Base-by-base conservation (phyloP, 1,284 basidiomycete species). In the Cutaneotrichosporon cutaneum region DNA sequence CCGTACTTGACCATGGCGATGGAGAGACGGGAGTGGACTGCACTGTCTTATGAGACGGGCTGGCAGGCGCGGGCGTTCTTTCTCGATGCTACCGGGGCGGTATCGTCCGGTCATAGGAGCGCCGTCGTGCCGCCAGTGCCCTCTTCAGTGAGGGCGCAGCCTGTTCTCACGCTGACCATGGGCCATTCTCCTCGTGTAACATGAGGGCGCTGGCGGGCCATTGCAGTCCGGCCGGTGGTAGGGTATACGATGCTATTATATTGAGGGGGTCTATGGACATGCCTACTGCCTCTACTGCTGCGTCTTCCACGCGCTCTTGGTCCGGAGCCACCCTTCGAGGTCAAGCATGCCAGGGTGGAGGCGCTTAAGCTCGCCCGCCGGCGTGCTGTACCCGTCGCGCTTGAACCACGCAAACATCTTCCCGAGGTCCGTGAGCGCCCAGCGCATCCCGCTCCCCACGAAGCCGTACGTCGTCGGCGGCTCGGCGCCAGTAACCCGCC, bases 401-500 rank as follows among this genome's bases (percentile, higher is more conserved):
- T 22, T 16, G 58, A 62, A 67, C 66, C 63, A 65, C 32, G 52
- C 36, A 50, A 64, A 45, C 59, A 65, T 67, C 32, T 35, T 26
- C 5, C 60, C 30, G 10, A 64, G 10, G 14, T 67, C 62, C 21
- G 32, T n/a, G 3, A 53, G 33, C n/a, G 32, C 51, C 51, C 51
- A 53, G n/a, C n/a, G n/a, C n/a, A 53, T 32, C 3, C 32, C 51
- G 7, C n/a, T 22, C 44, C 50, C 33, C n/a, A 24, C 6, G 36
- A 61, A 21, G 18, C 36, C 35, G 36, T 50, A 69, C 7, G 69
- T 70, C 21, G 69, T 65, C 11, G 68, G 66, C 3, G 65, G 44
- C 9, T 57, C 51, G 26, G 53, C n/a, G 16, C 69, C 70, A 24
- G 66, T 65, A 32, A 62, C 58, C 30, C 56, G 35, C 7, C 18